Evolutionary conservation across 805 yeast species (phyloP), one percentile per base, ranked within the genome.

Genomic region (Starmerella bacillaris): DNA sequence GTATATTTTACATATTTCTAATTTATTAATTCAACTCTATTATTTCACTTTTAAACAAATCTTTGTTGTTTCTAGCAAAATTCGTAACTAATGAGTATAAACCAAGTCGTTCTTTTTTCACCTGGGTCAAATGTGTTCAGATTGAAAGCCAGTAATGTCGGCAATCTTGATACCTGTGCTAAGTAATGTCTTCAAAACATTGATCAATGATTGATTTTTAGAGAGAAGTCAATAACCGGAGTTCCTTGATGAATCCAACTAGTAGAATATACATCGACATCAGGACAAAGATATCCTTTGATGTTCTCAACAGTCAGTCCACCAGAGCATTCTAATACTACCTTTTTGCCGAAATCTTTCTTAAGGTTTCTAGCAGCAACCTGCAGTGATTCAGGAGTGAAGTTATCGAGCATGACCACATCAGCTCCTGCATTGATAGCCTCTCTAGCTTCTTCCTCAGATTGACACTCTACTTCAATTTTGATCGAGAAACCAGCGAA

Each of bases 381-480:
- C 41, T 67, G 71, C 39, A 84, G 61, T 14, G 65, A 76, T 1
- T 64, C 68, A 2, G 82, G 79, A 3, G 64, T 52, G 55, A 86
- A 86, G 54, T 84, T 84, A 51, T 84, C 96, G 50, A 84, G 65
- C 96, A 84, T 84, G 41, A 86, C 75, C 16, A 86, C 78, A 55
- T 84, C 96, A 1, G 95, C 95, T 9, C 96, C 95, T 1, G 95
- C 92, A 12, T 62, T 70, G 48, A 86, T 86, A 18, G 96, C 96
- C 53, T 86, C 95, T 43, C 67, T 63, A 2, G 96, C 96, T 49
- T 83, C 94, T 4, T 58, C 70, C 52, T 78, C 92, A 38, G 68
- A 61, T 54, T 79, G 83, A 39, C 83, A 84, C 56, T 84, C 96
- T 24, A 84, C 95, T 56, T 84, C 96, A 37, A 84, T 77, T 56